phyloP scores from a whole-genome alignment of 306 rosid species.

The Rosa chinensis region DNA sequence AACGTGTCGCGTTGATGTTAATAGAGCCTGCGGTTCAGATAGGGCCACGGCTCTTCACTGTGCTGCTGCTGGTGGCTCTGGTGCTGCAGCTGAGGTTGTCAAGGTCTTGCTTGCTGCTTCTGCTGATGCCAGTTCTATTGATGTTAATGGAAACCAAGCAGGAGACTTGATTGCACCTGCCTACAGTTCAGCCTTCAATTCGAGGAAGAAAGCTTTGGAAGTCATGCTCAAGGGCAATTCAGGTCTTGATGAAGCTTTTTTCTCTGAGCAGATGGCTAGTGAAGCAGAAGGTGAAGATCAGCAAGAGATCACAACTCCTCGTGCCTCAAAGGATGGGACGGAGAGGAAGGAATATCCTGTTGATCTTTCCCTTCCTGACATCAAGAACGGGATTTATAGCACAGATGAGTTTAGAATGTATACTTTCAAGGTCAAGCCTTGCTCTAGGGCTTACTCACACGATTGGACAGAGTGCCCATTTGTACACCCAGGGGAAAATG shows the following conservation, averaged over 20 bases:
- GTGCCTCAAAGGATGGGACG: constrained; percentile 42
- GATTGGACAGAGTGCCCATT: constrained; percentile 98
- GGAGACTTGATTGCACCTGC: constrained; percentile 45
- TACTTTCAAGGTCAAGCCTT: constrained; percentile 79
- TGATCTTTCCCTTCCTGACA: constrained; percentile 84
- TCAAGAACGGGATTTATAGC: constrained; percentile 73
- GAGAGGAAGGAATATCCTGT: constrained; percentile 71
- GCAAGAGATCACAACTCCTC: constrained; percentile 31
- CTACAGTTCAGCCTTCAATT: constrained; percentile 27
- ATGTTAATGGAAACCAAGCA: constrained; percentile 56
- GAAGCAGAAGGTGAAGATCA: constrained; percentile 34
- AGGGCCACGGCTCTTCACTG: constrained; percentile 80
- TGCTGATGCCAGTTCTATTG: constrained; percentile 50
- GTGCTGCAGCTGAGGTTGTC: constrained; percentile 51
- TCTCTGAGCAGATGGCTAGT: constrained; percentile 29
- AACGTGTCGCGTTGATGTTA: constrained; percentile 59
- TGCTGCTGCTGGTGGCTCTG: constrained; percentile 69
- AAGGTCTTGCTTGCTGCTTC: constrained; percentile 68
- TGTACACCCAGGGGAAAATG: constrained; percentile 90
- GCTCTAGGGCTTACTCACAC: constrained; percentile 93
- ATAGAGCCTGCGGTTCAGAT: constrained; percentile 58
- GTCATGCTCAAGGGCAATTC: constrained; percentile 43
- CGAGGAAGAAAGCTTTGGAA: constrained; percentile 46
- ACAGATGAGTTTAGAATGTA: constrained; percentile 93
- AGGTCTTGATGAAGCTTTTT: constrained; percentile 26